phyloP scores from a whole-genome alignment of 129 eudicot genomes.

The Centrapalus pauciflorus region DNA sequence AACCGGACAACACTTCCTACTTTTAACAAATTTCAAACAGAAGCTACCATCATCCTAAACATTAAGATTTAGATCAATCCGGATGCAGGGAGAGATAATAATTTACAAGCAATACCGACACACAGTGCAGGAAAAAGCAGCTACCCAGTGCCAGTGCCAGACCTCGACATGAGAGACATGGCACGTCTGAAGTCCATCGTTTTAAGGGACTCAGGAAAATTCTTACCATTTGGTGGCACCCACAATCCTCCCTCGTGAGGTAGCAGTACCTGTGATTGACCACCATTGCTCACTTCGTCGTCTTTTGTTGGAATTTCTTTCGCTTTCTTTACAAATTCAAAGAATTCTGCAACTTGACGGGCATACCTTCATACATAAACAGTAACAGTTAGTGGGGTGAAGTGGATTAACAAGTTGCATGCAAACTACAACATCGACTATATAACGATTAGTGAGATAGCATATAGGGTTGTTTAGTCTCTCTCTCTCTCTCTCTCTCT shows the following conservation, averaged over 20 bases:
- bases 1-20: no score
- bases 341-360: conserved; percentile 92
- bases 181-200: conserved; percentile 59
- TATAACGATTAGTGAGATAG: no score
- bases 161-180: conserved; percentile 50
- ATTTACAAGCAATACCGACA: conserved; percentile 20
- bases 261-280: conserved; percentile 43
- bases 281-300: conserved; percentile 17
- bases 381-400: no score
- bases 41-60: conserved; percentile 22
- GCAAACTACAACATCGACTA: no score
- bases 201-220: conserved; percentile 50
- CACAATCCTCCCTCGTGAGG: conserved; percentile 70
- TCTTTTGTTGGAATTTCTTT: conserved; percentile 44
- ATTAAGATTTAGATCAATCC: background rate
- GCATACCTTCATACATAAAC: conserved; percentile 71
- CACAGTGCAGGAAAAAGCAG: background rate
- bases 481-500: no score
- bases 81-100: conserved; percentile 1
- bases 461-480: no score
- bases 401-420: no score
- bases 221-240: conserved; percentile 66
- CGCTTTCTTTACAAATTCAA: conserved; percentile 75
- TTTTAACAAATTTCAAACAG: conserved; percentile 9
- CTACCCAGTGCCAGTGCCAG: conserved; percentile 13